Evolutionary conservation across 352 stramenopile species (phyloP).

Genomic region (Globisporangium paroecandrum): DNA sequence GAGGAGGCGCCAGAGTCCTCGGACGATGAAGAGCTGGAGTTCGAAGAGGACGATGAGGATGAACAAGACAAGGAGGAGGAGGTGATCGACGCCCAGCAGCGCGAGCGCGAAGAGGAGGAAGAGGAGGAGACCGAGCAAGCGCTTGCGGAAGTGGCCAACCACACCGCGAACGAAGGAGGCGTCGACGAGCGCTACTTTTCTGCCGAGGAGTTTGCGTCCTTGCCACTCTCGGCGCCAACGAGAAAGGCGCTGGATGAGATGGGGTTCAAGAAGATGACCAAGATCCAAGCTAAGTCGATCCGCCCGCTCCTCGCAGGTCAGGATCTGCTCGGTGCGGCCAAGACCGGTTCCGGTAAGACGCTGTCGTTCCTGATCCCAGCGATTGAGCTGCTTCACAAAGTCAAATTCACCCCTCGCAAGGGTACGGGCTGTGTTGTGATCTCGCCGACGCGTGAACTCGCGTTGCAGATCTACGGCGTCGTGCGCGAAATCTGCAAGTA

Average conservation of each 20-base stretch:
- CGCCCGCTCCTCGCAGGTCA: slow-evolving; percentile 93
- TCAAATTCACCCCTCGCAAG: slow-evolving; percentile 95
- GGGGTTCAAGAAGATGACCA: slow-evolving; percentile 95
- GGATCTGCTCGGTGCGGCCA: slow-evolving; percentile 96
- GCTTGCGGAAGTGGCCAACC: slow-evolving; percentile 39
- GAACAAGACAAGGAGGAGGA: slow-evolving; percentile 33
- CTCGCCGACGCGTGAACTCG: slow-evolving; percentile 96
- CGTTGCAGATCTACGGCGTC: slow-evolving; percentile 99
- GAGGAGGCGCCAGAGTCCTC: slow-evolving; percentile 4
- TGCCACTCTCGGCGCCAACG: slow-evolving; percentile 92
- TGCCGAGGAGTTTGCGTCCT: slow-evolving; percentile 81
- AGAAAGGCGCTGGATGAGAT: slow-evolving; percentile 87
- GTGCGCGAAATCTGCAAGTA: slow-evolving; percentile 95
- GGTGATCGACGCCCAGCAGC: slow-evolving; percentile 9
- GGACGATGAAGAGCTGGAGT: slow-evolving; percentile 21
- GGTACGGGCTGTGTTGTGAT: slow-evolving; percentile 98
- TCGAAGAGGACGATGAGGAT: slow-evolving; percentile 28
- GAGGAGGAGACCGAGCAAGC: slow-evolving; percentile 65
- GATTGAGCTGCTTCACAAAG: slow-evolving; percentile 95
- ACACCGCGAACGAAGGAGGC: slow-evolving; percentile 28
- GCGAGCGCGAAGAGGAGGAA: slow-evolving; percentile 27
- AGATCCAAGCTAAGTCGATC: slow-evolving; percentile 97
- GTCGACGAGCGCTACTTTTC: slow-evolving; percentile 87
- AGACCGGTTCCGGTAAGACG: slow-evolving; percentile 98
- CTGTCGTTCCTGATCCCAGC: slow-evolving; percentile 98